phyloP scores from a whole-genome alignment of 202 grass and related monocot genomes.

The Sporobolus alterniflorus region DNA sequence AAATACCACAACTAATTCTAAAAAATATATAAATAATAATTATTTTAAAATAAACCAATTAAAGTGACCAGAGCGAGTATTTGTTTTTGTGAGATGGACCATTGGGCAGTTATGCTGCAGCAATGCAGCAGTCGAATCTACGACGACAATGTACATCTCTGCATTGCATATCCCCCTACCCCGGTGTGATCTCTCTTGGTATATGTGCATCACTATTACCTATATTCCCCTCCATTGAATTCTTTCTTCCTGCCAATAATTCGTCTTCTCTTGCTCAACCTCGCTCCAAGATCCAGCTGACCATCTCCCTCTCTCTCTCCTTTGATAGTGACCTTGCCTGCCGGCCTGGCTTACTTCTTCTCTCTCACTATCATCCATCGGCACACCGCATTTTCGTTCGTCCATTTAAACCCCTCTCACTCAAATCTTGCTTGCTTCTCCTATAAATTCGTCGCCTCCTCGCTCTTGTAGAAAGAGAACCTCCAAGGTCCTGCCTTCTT shows the following conservation, averaged over 20 bases:
- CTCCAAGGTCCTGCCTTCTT: neutral
- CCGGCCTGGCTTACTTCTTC: neutral
- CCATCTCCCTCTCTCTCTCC: neutral
- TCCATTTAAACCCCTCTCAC: neutral
- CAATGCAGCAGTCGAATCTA: neutral
- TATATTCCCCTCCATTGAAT: neutral
- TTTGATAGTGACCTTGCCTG: conserved; percentile 35
- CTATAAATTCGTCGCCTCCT: conserved; percentile 43
- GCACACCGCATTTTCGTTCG: neutral
- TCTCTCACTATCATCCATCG: neutral
- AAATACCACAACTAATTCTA: too few species aligned
- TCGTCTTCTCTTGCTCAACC: neutral
- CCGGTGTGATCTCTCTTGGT: conserved; percentile 17
- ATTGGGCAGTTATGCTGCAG: neutral
- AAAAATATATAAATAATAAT: too few species aligned
- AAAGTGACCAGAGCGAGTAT: too few species aligned
- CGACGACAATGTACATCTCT: neutral
- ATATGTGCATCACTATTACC: neutral
- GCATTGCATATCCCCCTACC: neutral
- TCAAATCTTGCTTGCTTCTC: conserved; percentile 4
- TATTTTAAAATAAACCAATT: too few species aligned
- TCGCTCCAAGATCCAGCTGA: neutral
- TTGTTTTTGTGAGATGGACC: neutral
- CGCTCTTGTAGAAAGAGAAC: neutral
- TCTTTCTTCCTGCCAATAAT: neutral